These are phyloP conservation scores for Cercis canadensis DNA, from an alignment of 306 rosid genomes.

Conservation along the genomic window DNA sequence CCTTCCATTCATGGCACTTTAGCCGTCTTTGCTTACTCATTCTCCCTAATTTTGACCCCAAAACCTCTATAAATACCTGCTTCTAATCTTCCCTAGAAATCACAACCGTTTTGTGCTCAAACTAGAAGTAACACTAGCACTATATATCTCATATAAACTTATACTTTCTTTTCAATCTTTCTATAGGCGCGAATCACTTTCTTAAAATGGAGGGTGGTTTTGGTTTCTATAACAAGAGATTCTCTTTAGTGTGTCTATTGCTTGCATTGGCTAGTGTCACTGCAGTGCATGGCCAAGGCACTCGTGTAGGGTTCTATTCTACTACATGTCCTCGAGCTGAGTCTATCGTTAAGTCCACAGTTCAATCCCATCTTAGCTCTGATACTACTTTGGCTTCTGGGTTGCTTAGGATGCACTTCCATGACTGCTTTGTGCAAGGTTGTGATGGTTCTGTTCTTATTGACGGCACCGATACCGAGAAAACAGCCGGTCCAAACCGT, in stretches of 20 bases:
- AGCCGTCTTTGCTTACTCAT: slow-evolving; percentile 12
- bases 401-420: slow-evolving; percentile 56
- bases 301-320: slow-evolving; percentile 44
- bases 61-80: too few species aligned
- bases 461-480: slow-evolving; percentile 31
- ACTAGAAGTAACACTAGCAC: too few species aligned
- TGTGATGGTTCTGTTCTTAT: slow-evolving; percentile 57
- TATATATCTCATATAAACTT: too few species aligned
- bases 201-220: slow-evolving; percentile 9
- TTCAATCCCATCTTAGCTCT: slow-evolving; percentile 37
- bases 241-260: slow-evolving; percentile 3
- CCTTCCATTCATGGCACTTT: too few species aligned
- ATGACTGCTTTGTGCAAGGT: slow-evolving; percentile 58
- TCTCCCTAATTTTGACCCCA: slow-evolving; percentile 9
- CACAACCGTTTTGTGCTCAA: too few species aligned
- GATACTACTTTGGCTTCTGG: slow-evolving; percentile 47
- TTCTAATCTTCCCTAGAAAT: too few species aligned
- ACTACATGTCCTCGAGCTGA: slow-evolving; percentile 47
- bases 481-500: slow-evolving; percentile 35
- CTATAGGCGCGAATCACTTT: not conserved
- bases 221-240: not conserved
- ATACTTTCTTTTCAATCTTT: too few species aligned
- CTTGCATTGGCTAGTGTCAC: slow-evolving; percentile 14
- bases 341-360: slow-evolving; percentile 52
- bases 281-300: slow-evolving; percentile 44